These are phyloP conservation scores for Thymus quinquecostatus DNA, from an alignment of 257 asterid species.

Conservation along the genomic window DNA sequence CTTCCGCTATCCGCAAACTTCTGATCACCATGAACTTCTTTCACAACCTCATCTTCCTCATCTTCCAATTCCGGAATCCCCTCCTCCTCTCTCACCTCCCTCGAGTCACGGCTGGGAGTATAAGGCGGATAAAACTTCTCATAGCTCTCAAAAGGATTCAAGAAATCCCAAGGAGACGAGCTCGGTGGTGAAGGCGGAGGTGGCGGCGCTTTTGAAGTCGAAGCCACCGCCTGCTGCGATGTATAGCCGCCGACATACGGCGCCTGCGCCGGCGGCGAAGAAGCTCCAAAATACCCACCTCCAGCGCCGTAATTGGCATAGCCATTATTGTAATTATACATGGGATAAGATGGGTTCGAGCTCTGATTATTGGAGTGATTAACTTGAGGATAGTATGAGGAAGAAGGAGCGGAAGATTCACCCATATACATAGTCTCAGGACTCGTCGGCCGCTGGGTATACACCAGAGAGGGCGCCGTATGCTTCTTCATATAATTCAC, in stretches of 20 bases:
- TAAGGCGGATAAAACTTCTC: slow-evolving; percentile 66
- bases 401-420: slow-evolving; percentile 57
- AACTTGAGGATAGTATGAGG: slow-evolving; percentile 48
- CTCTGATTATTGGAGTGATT: slow-evolving; percentile 36
- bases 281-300: slow-evolving; percentile 54
- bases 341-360: slow-evolving; percentile 36
- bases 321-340: slow-evolving; percentile 33
- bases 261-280: slow-evolving; percentile 42
- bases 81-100: slow-evolving; percentile 93
- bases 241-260: slow-evolving; percentile 45
- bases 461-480: slow-evolving; percentile 64
- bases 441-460: slow-evolving; percentile 74
- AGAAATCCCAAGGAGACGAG: slow-evolving; percentile 82
- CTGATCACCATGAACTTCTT: slow-evolving; percentile 82
- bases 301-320: slow-evolving; percentile 45
- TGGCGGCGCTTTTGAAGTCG: slow-evolving; percentile 65
- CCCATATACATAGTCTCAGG: slow-evolving; percentile 71
- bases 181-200: slow-evolving; percentile 95
- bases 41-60: slow-evolving; percentile 80
- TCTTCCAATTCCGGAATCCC: slow-evolving; percentile 98
- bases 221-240: slow-evolving; percentile 39
- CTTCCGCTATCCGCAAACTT: slow-evolving; percentile 62
- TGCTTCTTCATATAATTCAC: slow-evolving; percentile 76
- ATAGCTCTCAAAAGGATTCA: slow-evolving; percentile 80
- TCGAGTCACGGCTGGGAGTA: slow-evolving; percentile 75